Evolutionary conservation across 768 basidiomycete genomes (phyloP).

Genomic region (Lentinula raphanica): DNA sequence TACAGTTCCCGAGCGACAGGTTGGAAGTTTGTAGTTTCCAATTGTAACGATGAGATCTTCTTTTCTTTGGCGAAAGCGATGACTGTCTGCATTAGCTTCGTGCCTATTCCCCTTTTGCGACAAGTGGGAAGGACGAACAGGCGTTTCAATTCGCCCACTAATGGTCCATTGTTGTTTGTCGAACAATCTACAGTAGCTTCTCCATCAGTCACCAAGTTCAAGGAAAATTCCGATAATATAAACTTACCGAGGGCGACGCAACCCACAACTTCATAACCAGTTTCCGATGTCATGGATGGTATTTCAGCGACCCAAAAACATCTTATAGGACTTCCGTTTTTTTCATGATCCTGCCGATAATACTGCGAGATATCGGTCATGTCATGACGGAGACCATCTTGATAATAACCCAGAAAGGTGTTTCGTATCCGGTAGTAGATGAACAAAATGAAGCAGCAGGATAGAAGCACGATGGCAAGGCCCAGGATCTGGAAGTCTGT

Average conservation of each 20-base stretch:
- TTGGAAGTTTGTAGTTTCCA: conserved; percentile 4
- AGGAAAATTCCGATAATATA: background rate
- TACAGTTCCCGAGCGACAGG: conserved; percentile 4
- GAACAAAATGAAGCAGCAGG: background rate
- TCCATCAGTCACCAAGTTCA: background rate
- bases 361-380: background rate
- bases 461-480: background rate
- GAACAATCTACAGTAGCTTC: background rate
- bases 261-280: conserved; percentile 5
- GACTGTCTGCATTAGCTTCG: conserved; percentile 3
- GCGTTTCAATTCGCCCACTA: conserved; percentile 3
- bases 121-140: conserved; percentile 1
- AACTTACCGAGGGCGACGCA: conserved; percentile 7
- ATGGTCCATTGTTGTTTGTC: background rate
- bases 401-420: conserved; percentile 2
- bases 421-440: conserved; percentile 5
- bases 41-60: background rate
- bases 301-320: conserved; percentile 6
- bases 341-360: conserved; percentile 1
- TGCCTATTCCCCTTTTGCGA: conserved; percentile 3
- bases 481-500: background rate
- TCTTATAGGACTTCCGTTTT: background rate
- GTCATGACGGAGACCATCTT: background rate
- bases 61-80: background rate
- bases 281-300: background rate